These are phyloP conservation scores for Xylariaceae sp. DNA, from an alignment of 2,329 filamentous ascomycete genomes.

Conservation along the genomic window DNA sequence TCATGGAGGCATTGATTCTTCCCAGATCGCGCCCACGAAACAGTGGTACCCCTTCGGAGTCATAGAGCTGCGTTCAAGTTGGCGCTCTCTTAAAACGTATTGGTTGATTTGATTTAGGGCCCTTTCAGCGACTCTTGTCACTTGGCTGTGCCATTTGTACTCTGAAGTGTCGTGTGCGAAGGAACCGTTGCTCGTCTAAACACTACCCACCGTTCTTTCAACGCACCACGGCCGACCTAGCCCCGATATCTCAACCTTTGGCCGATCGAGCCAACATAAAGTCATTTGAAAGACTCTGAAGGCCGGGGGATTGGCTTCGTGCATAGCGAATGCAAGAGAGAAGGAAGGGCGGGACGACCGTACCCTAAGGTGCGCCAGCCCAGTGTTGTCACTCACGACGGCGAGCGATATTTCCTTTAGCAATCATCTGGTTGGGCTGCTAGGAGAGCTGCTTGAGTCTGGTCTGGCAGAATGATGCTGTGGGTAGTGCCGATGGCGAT, in stretches of 20 bases:
- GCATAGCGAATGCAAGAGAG: constrained; percentile 5
- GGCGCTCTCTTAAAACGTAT: neutral
- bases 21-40: neutral
- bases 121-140: constrained; percentile 11
- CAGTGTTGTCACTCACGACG: neutral
- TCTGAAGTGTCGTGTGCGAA: constrained; percentile 5
- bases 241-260: constrained; percentile 1
- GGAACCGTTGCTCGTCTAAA: constrained; percentile 5
- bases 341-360: neutral
- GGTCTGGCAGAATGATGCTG: constrained; percentile 5
- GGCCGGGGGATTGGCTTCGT: neutral
- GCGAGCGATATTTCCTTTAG: neutral
- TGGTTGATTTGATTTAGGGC: constrained; percentile 5
- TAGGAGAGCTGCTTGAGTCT: constrained; percentile 3
- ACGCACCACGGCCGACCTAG: constrained; percentile 7
- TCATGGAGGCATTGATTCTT: neutral
- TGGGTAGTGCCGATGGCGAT: constrained; percentile 8
- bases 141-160: constrained; percentile 7
- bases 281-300: constrained; percentile 1
- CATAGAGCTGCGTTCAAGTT: neutral
- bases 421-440: neutral
- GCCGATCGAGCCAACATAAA: constrained; percentile 5
- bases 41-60: neutral
- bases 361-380: neutral
- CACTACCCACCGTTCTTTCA: constrained; percentile 12